phyloP scores from a whole-genome alignment of 1,139 yeast species.

The Entelexis sorbosivorans region DNA sequence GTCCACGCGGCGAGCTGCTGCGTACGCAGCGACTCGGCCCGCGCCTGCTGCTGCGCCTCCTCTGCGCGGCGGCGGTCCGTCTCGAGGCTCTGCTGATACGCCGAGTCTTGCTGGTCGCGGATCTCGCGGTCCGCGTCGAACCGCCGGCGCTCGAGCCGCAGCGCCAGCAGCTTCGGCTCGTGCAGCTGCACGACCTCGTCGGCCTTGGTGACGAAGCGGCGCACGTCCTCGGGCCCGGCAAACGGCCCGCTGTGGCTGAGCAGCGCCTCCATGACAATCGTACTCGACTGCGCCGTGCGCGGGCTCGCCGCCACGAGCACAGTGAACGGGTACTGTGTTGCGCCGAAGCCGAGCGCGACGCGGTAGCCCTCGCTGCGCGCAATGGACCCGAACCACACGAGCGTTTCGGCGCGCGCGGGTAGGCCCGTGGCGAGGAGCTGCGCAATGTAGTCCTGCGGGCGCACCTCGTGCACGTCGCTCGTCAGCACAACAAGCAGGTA shows the following conservation, averaged over 20 bases:
- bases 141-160: constrained; percentile 53
- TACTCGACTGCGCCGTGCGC: constrained; percentile 29
- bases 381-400: constrained; percentile 81
- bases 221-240: constrained; percentile 33
- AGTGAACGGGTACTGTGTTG: constrained; percentile 68
- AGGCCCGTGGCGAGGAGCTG: constrained; percentile 6
- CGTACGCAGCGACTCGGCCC: not conserved
- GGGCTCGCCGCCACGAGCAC: constrained; percentile 51
- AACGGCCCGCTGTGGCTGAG: constrained; percentile 47
- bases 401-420: constrained; percentile 36
- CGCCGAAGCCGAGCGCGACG: constrained; percentile 63
- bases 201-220: not conserved
- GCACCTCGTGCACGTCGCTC: constrained; percentile 59
- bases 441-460: constrained; percentile 38
- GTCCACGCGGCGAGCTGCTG: constrained; percentile 20
- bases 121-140: constrained; percentile 49
- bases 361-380: constrained; percentile 74
- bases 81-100: constrained; percentile 59
- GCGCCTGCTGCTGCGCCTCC: constrained; percentile 14
- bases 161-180: constrained; percentile 47
- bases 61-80: constrained; percentile 41
- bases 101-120: constrained; percentile 64
- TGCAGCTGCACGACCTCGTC: constrained; percentile 37
- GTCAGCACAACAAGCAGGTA: constrained; percentile 67
- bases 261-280: constrained; percentile 40